Conservation (phyloP, 345 rosid species). For the Citrus inodora region DNA sequence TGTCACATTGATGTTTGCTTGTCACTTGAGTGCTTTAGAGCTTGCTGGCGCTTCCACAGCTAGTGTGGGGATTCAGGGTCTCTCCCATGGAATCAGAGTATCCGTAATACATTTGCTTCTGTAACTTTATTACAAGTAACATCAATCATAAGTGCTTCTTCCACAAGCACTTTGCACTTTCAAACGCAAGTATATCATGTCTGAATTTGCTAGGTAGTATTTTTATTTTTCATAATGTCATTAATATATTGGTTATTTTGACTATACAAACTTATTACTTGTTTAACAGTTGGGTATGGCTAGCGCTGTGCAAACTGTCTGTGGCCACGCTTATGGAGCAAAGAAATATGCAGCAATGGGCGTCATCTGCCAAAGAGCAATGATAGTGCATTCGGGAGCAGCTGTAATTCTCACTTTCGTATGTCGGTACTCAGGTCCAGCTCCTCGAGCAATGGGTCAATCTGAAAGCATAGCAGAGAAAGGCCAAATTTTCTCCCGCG, state of each 20-base stretch:
- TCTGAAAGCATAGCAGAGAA: slow-evolving; percentile 48
- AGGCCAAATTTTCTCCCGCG: slow-evolving; percentile 68
- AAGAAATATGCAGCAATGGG: slow-evolving; percentile 70
- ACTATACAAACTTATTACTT: neutral
- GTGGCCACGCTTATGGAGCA: slow-evolving; percentile 94
- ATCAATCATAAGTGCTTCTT: neutral
- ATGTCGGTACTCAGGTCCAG: slow-evolving; percentile 55
- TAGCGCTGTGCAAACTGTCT: slow-evolving; percentile 86
- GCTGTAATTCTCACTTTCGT: slow-evolving; percentile 63
- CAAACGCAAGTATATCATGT: too few relatives aligned
- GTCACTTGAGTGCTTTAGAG: slow-evolving; percentile 66
- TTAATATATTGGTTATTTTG: too few relatives aligned
- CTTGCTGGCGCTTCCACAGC: slow-evolving; percentile 91
- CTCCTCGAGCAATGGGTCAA: slow-evolving; percentile 59
- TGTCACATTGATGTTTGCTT: slow-evolving; percentile 65
- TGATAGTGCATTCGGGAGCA: slow-evolving; percentile 64
- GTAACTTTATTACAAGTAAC: too few relatives aligned
- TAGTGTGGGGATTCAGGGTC: slow-evolving; percentile 84
- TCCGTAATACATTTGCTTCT: neutral
- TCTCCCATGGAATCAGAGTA: slow-evolving; percentile 90
- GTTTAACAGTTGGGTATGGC: slow-evolving; percentile 76
- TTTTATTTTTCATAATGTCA: too few relatives aligned
- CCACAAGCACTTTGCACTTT: neutral
- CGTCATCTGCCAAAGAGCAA: slow-evolving; percentile 79
- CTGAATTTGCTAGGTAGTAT: too few relatives aligned